phyloP scores from a whole-genome alignment of 2,329 filamentous ascomycete genomes.

The Colletotrichum cereale region DNA sequence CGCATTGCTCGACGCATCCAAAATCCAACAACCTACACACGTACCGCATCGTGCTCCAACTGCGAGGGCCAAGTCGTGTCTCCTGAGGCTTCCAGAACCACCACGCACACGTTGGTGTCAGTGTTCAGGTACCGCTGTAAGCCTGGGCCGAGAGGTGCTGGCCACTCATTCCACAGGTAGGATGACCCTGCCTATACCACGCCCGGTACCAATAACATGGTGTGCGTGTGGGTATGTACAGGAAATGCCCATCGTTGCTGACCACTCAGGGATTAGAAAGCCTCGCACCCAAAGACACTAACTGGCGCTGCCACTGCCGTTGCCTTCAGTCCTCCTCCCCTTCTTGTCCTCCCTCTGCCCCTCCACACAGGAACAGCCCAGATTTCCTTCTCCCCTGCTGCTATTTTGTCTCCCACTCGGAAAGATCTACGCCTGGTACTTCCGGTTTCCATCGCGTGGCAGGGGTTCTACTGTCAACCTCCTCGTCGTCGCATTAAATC shows the following conservation, averaged over 20 bases:
- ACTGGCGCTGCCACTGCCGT: background rate
- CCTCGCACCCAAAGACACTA: background rate
- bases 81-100: background rate
- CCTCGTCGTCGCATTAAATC: constrained; percentile 27
- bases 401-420: constrained; percentile 6
- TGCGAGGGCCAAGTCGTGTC: background rate
- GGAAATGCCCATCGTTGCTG: background rate
- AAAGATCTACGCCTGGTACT: constrained; percentile 25
- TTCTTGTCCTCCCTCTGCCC: background rate
- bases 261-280: constrained; percentile 4
- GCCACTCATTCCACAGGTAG: constrained; percentile 8
- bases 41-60: background rate
- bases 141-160: background rate
- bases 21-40: background rate
- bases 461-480: constrained; percentile 11
- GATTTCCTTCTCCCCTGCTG: constrained; percentile 21
- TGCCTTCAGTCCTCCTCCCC: background rate
- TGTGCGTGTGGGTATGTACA: constrained; percentile 5
- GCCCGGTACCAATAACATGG: background rate
- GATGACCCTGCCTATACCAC: constrained; percentile 11
- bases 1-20: background rate
- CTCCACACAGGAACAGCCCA: constrained; percentile 25
- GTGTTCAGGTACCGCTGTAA: background rate
- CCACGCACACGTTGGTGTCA: background rate
- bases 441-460: constrained; percentile 19